Evolutionary conservation across 495 filamentous ascomycete genomes (phyloP).

Genomic region (Lasiosphaeris hirsuta): DNA sequence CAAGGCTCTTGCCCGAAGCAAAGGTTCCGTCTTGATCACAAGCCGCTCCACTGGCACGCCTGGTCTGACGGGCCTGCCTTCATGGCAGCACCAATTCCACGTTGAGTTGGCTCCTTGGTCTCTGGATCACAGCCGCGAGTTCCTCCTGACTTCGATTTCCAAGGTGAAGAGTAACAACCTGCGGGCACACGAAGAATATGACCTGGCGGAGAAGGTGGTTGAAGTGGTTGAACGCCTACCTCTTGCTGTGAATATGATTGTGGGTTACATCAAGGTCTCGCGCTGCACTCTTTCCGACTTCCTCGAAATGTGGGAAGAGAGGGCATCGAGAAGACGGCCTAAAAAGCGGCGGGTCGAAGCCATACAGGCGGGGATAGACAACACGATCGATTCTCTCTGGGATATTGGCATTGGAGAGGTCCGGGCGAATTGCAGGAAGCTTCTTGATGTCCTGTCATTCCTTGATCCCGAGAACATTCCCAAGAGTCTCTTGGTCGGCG

Average conservation of each 20-base stretch:
- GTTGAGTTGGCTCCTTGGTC: conserved; percentile 5
- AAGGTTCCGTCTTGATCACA: conserved; percentile 23
- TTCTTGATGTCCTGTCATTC: conserved; percentile 30
- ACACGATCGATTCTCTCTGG: conserved; percentile 20
- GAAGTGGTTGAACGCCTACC: conserved; percentile 19
- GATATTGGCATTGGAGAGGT: conserved; percentile 27
- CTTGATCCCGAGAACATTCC: conserved; percentile 21
- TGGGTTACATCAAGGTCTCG: conserved; percentile 23
- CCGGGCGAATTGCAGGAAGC: conserved; percentile 10
- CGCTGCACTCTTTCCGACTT: conserved; percentile 19
- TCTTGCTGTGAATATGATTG: conserved; percentile 23
- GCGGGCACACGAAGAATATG: conserved; percentile 7
- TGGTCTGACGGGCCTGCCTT: not conserved
- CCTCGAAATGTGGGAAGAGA: conserved; percentile 28
- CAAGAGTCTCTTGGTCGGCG: conserved; percentile 21
- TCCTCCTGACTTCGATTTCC: conserved; percentile 14
- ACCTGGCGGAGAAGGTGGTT: conserved; percentile 15
- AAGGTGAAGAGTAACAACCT: not conserved
- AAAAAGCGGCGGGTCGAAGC: not conserved
- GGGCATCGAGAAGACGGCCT: conserved; percentile 5
- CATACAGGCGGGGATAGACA: conserved; percentile 2
- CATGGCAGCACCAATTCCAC: not conserved
- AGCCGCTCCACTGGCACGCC: conserved; percentile 6
- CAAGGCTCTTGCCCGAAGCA: conserved; percentile 7
- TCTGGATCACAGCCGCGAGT: conserved; percentile 10